Conservation (phyloP, 1,139 yeast genomes). For the Yamadazyma diospyri region DNA sequence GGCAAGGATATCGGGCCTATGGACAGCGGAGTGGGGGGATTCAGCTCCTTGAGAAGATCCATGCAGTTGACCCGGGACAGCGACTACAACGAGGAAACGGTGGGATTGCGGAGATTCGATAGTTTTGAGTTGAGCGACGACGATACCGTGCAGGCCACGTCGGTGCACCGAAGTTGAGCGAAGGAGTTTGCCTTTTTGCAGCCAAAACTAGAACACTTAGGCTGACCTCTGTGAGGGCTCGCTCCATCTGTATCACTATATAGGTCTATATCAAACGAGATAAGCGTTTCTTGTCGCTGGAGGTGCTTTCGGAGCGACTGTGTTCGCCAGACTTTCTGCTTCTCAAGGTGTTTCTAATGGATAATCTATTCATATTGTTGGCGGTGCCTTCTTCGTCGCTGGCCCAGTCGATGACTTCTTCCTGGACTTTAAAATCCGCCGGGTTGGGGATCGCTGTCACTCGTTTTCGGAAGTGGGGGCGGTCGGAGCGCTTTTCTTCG, state of each 20-base stretch:
- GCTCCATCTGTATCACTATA: too few species aligned
- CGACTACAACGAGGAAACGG: conserved; percentile 47
- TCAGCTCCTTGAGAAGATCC: conserved; percentile 54
- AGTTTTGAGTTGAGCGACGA: conserved; percentile 56
- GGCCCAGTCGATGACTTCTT: conserved; percentile 47
- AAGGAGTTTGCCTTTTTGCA: not conserved
- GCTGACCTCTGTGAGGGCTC: too few species aligned
- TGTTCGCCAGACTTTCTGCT: conserved; percentile 32
- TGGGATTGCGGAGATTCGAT: conserved; percentile 60
- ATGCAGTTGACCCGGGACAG: conserved; percentile 64
- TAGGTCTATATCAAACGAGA: conserved; percentile 9
- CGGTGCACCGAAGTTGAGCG: not conserved
- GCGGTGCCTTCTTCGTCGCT: conserved; percentile 47
- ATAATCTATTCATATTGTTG: conserved; percentile 38
- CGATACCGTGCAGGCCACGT: conserved; percentile 13
- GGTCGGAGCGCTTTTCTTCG: conserved; percentile 9
- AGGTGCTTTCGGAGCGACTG: conserved; percentile 6
- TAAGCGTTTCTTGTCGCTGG: conserved; percentile 10
- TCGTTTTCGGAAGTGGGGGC: conserved; percentile 32
- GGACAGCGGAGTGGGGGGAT: conserved; percentile 82
- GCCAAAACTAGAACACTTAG: too few species aligned
- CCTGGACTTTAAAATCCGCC: conserved; percentile 33
- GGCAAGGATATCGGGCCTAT: conserved; percentile 61
- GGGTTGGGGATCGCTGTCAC: conserved; percentile 31
- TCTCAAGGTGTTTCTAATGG: conserved; percentile 40